These are phyloP conservation scores for Aspergillus piperis DNA, from an alignment of 2,329 filamentous ascomycete genomes.

Conservation along the genomic window DNA sequence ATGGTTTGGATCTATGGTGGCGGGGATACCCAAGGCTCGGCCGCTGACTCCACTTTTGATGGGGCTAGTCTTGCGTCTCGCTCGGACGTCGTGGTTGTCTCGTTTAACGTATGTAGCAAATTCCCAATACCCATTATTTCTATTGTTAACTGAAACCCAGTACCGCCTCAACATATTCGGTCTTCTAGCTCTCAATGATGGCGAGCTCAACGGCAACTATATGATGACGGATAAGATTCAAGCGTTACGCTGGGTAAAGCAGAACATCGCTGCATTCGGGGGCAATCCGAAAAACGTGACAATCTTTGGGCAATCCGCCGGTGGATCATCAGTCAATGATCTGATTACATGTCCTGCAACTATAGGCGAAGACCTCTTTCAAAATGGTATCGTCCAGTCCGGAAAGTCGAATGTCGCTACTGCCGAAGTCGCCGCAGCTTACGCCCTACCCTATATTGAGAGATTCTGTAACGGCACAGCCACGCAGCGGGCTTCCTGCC, in stretches of 20 bases:
- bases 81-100: neutral
- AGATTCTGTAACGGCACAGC: neutral
- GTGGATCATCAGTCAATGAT: slow-evolving; percentile 6
- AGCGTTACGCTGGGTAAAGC: slow-evolving; percentile 9
- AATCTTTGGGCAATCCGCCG: slow-evolving; percentile 8
- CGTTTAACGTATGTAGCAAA: neutral
- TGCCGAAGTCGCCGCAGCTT: neutral
- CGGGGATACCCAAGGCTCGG: neutral
- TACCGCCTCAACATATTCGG: neutral
- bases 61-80: slow-evolving; percentile 1
- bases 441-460: neutral
- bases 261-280: slow-evolving; percentile 8
- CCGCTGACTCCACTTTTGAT: neutral
- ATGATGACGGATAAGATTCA: neutral
- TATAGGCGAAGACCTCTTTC: neutral
- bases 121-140: neutral
- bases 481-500: neutral
- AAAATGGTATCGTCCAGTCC: neutral
- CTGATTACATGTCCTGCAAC: neutral
- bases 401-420: neutral
- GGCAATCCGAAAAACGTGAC: slow-evolving; percentile 8
- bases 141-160: neutral
- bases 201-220: neutral
- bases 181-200: neutral
- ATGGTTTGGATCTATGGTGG: neutral